These are phyloP conservation scores for Claviceps spartinae DNA, from an alignment of 2,329 filamentous ascomycete genomes.

Conservation along the genomic window DNA sequence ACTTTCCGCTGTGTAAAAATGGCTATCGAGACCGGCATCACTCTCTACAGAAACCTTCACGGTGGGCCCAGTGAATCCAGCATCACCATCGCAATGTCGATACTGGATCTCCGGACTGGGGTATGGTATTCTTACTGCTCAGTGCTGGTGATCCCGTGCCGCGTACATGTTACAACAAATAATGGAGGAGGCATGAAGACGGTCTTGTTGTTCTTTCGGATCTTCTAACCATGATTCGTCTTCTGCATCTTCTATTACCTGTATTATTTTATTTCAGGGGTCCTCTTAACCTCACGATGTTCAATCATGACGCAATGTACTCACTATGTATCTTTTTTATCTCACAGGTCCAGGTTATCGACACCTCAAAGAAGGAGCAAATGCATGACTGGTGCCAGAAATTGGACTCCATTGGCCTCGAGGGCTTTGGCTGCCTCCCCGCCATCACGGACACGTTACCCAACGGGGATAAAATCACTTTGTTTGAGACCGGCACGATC, in stretches of 20 bases:
- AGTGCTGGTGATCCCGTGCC: too few relatives aligned
- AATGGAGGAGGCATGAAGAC: too few relatives aligned
- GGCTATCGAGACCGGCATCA: slow-evolving; percentile 43
- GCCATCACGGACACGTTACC: slow-evolving; percentile 68
- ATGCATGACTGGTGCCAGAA: slow-evolving; percentile 78
- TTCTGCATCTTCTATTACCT: too few relatives aligned
- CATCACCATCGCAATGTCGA: slow-evolving; percentile 72
- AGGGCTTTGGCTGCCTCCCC: slow-evolving; percentile 56
- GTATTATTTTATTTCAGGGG: too few relatives aligned
- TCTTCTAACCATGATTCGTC: background rate
- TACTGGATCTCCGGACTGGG: slow-evolving; percentile 72
- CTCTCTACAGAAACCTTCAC: slow-evolving; percentile 51
- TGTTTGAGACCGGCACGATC: slow-evolving; percentile 78
- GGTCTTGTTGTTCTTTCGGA: background rate
- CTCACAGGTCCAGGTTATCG: slow-evolving; percentile 31
- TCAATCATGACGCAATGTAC: background rate
- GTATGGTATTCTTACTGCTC: slow-evolving; percentile 18
- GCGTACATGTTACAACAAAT: too few relatives aligned
- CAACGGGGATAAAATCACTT: slow-evolving; percentile 56
- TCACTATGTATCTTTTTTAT: background rate
- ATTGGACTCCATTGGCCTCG: slow-evolving; percentile 63
- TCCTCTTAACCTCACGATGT: too few relatives aligned
- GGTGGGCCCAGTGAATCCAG: slow-evolving; percentile 86
- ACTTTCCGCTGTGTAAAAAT: background rate
- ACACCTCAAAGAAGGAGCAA: slow-evolving; percentile 63